Conservation (phyloP, 176 grass and related monocot species). For the Dactylis glomerata region DNA sequence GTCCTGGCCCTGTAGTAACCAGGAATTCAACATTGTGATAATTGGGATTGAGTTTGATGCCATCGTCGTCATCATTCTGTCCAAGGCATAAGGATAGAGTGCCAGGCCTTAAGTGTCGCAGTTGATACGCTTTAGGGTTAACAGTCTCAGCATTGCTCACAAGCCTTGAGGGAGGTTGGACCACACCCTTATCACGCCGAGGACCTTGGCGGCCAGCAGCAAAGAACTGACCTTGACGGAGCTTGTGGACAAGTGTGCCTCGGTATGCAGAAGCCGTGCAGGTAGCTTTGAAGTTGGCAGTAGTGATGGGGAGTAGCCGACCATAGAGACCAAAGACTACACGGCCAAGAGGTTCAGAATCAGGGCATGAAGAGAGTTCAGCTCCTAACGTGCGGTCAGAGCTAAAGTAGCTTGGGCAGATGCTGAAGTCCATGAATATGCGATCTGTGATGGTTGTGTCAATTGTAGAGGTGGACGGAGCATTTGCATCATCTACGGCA, state of each 20-base stretch:
- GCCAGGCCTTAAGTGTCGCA: slow-evolving; percentile 71
- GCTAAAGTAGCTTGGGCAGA: slow-evolving; percentile 80
- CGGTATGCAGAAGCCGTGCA: slow-evolving; percentile 71
- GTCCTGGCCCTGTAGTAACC: slow-evolving; percentile 88
- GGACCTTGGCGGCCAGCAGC: slow-evolving; percentile 73
- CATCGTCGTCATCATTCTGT: slow-evolving; percentile 81
- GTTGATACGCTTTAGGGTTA: slow-evolving; percentile 68
- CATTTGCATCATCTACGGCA: slow-evolving; percentile 35
- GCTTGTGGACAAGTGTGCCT: slow-evolving; percentile 86
- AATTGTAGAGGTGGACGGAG: slow-evolving; percentile 23
- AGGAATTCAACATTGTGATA: slow-evolving; percentile 96
- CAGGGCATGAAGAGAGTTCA: slow-evolving; percentile 79
- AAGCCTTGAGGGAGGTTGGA: slow-evolving; percentile 60
- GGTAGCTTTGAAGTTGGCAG: slow-evolving; percentile 71
- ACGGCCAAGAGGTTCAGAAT: slow-evolving; percentile 76
- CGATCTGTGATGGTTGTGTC: slow-evolving; percentile 68
- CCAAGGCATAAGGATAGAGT: slow-evolving; percentile 85
- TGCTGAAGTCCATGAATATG: slow-evolving; percentile 89
- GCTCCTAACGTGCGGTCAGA: slow-evolving; percentile 67
- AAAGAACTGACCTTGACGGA: slow-evolving; percentile 83
- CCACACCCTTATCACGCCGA: slow-evolving; percentile 70
- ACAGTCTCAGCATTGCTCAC: slow-evolving; percentile 68
- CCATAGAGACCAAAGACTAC: slow-evolving; percentile 95
- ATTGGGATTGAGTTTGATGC: slow-evolving; percentile 69
- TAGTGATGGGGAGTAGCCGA: slow-evolving; percentile 62